Evolutionary conservation across 176 grass and related monocot genomes (phyloP).

Genomic region (Puya raimondii): DNA sequence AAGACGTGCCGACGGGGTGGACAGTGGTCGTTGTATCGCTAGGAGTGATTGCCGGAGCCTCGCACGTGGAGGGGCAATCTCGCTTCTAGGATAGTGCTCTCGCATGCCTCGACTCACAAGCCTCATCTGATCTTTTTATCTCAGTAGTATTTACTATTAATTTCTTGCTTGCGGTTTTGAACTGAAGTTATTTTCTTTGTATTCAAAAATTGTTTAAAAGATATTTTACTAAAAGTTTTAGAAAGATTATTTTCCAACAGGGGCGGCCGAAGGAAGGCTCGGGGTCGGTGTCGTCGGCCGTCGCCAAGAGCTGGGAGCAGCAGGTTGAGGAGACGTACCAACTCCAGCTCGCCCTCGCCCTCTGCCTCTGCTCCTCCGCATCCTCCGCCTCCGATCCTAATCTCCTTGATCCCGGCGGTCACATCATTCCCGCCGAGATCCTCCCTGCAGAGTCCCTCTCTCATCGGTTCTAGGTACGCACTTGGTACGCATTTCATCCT

Average conservation of each 20-base stretch:
- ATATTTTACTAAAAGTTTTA: too few relatives aligned
- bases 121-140: too few relatives aligned
- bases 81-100: too few relatives aligned
- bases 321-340: slow-evolving; percentile 99
- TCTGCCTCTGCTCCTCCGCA: slow-evolving; percentile 76
- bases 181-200: too few relatives aligned
- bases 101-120: too few relatives aligned
- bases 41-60: too few relatives aligned
- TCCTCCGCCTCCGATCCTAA: slow-evolving; percentile 56
- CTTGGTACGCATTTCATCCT: background rate
- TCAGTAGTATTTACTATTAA: accelerated
- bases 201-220: too few relatives aligned
- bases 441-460: slow-evolving; percentile 45
- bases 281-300: background rate
- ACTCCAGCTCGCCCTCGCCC: slow-evolving; percentile 81
- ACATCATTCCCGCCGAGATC: background rate
- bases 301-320: slow-evolving; percentile 84
- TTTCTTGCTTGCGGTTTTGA: too few relatives aligned
- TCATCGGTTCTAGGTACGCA: slow-evolving; percentile 72
- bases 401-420: slow-evolving; percentile 47
- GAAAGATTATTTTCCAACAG: too few relatives aligned
- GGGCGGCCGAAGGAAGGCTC: background rate
- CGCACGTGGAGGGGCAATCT: too few relatives aligned
- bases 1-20: too few relatives aligned
- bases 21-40: too few relatives aligned